Evolutionary conservation across 306 rosid species (phyloP).

Genomic region (Potentilla sterilis): DNA sequence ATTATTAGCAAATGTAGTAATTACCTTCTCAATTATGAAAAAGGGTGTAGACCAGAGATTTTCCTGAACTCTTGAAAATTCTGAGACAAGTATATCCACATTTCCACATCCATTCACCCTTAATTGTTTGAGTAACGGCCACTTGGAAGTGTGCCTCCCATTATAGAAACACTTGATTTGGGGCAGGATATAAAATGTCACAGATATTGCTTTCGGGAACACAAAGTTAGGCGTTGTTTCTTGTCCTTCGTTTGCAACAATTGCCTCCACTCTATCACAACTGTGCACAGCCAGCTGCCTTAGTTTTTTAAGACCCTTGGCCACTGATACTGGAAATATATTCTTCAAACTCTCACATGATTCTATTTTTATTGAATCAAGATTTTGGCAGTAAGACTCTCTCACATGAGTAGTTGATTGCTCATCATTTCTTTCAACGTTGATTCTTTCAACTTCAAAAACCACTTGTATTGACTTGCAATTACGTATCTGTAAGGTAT

Average conservation of each 20-base stretch:
- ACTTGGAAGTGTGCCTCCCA: conserved; percentile 15
- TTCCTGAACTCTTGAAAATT: not conserved
- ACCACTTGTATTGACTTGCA: not conserved
- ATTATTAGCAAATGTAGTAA: too few relatives aligned
- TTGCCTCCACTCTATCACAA: conserved; percentile 3
- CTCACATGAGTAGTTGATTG: not conserved
- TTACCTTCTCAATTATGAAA: conserved; percentile 13
- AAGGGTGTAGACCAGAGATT: not conserved
- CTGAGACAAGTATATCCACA: not conserved
- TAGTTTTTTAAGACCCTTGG: not conserved
- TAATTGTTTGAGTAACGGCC: not conserved
- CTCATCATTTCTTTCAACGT: not conserved
- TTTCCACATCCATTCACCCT: rapidly evolving
- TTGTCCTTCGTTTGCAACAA: conserved; percentile 9
- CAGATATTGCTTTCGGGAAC: not conserved
- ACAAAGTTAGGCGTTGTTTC: not conserved
- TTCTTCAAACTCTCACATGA: not conserved
- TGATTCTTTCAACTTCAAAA: not conserved
- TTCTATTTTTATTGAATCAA: not conserved
- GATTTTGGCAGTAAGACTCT: not conserved
- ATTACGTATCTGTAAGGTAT: not conserved
- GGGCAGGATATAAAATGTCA: not conserved
- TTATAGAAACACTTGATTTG: conserved; percentile 18
- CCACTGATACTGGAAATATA: not conserved
- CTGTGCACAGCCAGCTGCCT: not conserved